Percentiles rank a stretch among this genome's conserved stretches.
Conservation (phyloP, 2,329 filamentous ascomycete genomes). For the Aspergillus eucalypticola region DNA sequence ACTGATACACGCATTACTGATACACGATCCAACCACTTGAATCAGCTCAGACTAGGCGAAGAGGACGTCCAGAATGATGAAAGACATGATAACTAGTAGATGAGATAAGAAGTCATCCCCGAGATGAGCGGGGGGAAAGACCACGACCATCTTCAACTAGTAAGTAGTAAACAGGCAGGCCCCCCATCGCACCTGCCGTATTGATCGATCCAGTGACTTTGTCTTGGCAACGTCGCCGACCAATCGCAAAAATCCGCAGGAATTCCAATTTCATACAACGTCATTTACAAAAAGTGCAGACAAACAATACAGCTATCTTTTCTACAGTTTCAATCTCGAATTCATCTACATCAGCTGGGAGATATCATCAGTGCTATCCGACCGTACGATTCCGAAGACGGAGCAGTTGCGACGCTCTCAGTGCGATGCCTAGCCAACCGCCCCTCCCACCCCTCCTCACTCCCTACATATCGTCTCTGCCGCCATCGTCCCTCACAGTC, state of each 20-base stretch:
- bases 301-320: neutral
- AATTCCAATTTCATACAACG: slow-evolving; percentile 28
- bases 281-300: slow-evolving; percentile 12
- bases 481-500: slow-evolving; percentile 42
- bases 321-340: neutral
- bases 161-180: too few relatives aligned
- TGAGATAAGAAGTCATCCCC: too few relatives aligned
- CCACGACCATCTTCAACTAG: too few relatives aligned
- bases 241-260: slow-evolving; percentile 25
- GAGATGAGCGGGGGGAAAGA: too few relatives aligned
- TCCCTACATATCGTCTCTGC: slow-evolving; percentile 39
- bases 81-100: too few relatives aligned
- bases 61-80: too few relatives aligned
- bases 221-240: slow-evolving; percentile 28
- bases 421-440: slow-evolving; percentile 41
- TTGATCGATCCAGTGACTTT: neutral
- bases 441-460: slow-evolving; percentile 43
- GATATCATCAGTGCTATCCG: neutral
- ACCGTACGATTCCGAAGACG: neutral
- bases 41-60: too few relatives aligned
- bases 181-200: neutral
- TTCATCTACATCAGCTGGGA: too few relatives aligned
- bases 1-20: too few relatives aligned
- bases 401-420: slow-evolving; percentile 4
- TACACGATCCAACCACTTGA: too few relatives aligned